Conservation (phyloP, 805 yeast species). For the Kodamaea neixiangensis region DNA sequence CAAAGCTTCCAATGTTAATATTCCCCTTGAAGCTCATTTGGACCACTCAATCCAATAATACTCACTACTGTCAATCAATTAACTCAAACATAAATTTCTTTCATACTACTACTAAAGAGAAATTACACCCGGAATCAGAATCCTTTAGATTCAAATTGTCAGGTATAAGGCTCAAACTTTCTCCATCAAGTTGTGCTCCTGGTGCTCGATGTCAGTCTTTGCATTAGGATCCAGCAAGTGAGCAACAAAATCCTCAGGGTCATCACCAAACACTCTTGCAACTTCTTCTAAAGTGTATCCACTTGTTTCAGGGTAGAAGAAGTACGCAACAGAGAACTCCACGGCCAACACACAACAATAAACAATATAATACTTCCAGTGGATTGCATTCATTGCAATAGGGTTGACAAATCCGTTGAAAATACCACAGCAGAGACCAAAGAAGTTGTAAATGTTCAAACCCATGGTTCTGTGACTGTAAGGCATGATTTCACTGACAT, state of each 20-base stretch:
- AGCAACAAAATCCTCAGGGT: constrained; percentile 13
- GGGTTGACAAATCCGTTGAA: constrained; percentile 28
- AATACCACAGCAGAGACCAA: constrained; percentile 21
- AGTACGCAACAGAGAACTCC: constrained; percentile 29
- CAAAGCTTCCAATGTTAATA: no score
- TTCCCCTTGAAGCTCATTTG: no score
- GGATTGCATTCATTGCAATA: constrained; percentile 41
- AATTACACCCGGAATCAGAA: background rate
- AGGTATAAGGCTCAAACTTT: background rate
- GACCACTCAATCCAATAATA: no score
- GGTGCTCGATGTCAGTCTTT: constrained; percentile 1
- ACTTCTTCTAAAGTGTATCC: constrained; percentile 47
- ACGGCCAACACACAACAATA: constrained; percentile 32
- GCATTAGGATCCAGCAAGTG: constrained; percentile 5
- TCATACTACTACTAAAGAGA: background rate
- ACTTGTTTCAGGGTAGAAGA: constrained; percentile 43
- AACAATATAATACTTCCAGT: constrained; percentile 48
- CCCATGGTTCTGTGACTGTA: constrained; percentile 45
- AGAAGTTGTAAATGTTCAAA: constrained; percentile 28
- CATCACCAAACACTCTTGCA: constrained; percentile 43
- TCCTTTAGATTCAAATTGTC: background rate
- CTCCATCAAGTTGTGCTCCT: background rate
- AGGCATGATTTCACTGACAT: constrained; percentile 45
- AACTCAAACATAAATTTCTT: no score
- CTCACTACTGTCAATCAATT: background rate